A percentile compares a stretch with the other conserved stretches of the same genome.
phyloP scores from a whole-genome alignment of 2,329 filamentous ascomycete species.

The Neopestalotiopsis rosae region DNA sequence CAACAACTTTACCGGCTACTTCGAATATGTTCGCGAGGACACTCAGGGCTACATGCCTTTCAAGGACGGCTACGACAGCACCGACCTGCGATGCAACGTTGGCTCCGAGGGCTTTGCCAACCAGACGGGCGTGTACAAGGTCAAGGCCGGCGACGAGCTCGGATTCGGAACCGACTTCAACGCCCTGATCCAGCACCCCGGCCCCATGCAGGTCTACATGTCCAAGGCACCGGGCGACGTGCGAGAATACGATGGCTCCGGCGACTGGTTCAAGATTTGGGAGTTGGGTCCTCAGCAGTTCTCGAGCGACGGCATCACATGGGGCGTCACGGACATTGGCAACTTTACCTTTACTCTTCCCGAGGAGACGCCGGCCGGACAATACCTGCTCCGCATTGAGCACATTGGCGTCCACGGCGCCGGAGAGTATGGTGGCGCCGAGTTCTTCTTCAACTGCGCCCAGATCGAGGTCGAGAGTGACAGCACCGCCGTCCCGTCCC shows the following conservation, averaged over 20 bases:
- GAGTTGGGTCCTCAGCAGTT: neutral
- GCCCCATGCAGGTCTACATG: slow-evolving; percentile 2
- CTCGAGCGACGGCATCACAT: neutral
- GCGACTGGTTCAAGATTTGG: slow-evolving; percentile 12
- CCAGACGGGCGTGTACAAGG: neutral
- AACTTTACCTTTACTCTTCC: neutral
- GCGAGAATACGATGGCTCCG: slow-evolving; percentile 2
- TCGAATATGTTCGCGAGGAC: neutral
- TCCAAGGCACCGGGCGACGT: neutral
- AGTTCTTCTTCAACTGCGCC: slow-evolving; percentile 4
- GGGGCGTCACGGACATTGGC: neutral
- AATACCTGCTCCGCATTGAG: slow-evolving; percentile 8
- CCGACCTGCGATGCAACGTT: neutral
- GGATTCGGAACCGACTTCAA: neutral
- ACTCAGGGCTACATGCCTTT: neutral
- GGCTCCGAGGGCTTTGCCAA: neutral
- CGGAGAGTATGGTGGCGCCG: neutral
- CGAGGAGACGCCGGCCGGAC: neutral
- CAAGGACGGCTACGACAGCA: neutral
- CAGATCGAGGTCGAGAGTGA: neutral
- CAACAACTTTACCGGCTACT: neutral
- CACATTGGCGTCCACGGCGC: slow-evolving; percentile 1
- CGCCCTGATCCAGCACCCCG: slow-evolving; percentile 2
- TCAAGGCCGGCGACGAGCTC: slow-evolving; percentile 1
- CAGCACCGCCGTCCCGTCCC: neutral